Base-by-base conservation (phyloP, 2,329 filamentous ascomycete species). In the Ascochyta clinopodiicola region DNA sequence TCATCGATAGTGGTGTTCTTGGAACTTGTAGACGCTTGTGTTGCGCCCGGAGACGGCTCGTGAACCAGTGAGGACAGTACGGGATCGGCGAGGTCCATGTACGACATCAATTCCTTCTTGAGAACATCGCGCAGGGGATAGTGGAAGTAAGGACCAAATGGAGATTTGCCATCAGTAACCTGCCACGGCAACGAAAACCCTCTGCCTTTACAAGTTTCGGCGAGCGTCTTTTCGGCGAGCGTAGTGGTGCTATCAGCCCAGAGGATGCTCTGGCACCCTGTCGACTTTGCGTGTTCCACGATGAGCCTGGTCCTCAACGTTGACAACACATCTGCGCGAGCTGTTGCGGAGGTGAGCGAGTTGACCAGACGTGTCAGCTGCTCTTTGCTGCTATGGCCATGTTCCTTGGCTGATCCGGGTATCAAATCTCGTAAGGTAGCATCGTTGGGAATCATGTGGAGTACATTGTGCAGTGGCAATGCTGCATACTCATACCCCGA, bases 201-300 rank as follows among this genome's bases (percentile, higher is more conserved):
- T 44, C 94, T 85, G 1, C 95, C 95, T 77, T 96, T 97, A 22
- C 94, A 92, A 2, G 94, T 92, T 77, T 95, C 91, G 6, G 91
- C 83, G 13, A 99, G 84, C 0, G 92, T 91, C 68, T 91, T 87
- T 63, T 94, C 91, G 4, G 95, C 94, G 27, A 99, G 86, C 15
- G 88, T 86, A 5, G 92, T 97, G 19, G 95, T 96, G 62, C 87
- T 96, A 76, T 94, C 88, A 21, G 91, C 93, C 75, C 95, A 88
- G 1, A 98, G 77, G 37, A 98, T 82, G 12, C 86, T 87, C 60
- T 88, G 84, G 72, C 88, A 95, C 12, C 71, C 77, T 25, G 82
- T 77, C 15, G 79, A 74, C 58, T 84, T 81, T 9, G 73, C 72
- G 25, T 72, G 58, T 39, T 74, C 67, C 6, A 92, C 79, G 29